Conservation (phyloP, 1,284 basidiomycete genomes). For the Ceratobasidium sp. region DNA sequence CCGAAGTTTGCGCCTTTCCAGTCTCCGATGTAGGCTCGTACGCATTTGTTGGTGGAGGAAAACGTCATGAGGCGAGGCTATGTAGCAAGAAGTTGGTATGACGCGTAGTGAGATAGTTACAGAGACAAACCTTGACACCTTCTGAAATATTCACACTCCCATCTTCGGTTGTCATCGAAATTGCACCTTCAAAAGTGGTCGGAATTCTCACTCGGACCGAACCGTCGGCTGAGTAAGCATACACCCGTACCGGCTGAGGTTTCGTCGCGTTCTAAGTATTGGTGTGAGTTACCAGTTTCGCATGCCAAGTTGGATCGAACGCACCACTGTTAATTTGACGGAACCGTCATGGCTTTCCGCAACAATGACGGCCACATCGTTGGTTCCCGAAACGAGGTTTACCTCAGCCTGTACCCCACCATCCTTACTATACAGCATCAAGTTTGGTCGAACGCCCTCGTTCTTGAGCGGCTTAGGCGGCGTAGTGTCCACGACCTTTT, state of each 20-base stretch:
- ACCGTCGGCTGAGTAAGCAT: constrained; percentile 25
- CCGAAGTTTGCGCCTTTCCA: constrained; percentile 35
- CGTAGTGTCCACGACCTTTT: constrained; percentile 21
- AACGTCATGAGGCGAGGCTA: constrained; percentile 37
- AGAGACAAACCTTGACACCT: constrained; percentile 17
- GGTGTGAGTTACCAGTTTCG: neutral
- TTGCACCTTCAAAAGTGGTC: constrained; percentile 38
- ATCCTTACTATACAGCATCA: constrained; percentile 35
- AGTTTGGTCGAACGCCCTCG: constrained; percentile 37
- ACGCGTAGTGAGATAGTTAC: neutral
- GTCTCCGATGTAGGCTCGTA: constrained; percentile 34
- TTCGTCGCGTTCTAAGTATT: constrained; percentile 3
- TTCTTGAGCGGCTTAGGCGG: constrained; percentile 26
- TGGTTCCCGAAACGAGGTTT: constrained; percentile 9
- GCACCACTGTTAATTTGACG: constrained; percentile 35
- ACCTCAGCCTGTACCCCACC: constrained; percentile 38
- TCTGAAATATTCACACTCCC: constrained; percentile 36
- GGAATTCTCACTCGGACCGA: constrained; percentile 39
- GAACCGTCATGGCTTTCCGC: constrained; percentile 40
- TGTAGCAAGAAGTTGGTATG: neutral
- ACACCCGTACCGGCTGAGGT: constrained; percentile 21
- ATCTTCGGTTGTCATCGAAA: constrained; percentile 34
- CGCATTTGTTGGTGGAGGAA: constrained; percentile 19
- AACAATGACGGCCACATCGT: constrained; percentile 18
- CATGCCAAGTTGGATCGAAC: neutral